Base-by-base conservation (phyloP, 2,329 filamentous ascomycete species). In the Tolypocladium nubicola region DNA sequence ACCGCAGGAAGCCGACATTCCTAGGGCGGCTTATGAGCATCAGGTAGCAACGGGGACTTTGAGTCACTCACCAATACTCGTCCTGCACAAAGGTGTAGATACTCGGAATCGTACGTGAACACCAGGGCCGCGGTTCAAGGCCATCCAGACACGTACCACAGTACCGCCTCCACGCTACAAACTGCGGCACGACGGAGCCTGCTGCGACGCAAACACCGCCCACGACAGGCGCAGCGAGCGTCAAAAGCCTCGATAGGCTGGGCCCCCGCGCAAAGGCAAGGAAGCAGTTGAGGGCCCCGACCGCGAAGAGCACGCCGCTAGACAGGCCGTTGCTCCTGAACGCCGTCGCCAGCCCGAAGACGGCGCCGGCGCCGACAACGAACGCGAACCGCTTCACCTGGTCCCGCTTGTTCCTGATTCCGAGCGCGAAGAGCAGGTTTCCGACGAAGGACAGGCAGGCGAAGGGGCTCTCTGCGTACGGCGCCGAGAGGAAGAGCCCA, bases 1-100 rank as follows among this genome's bases (percentile, higher is more conserved):
- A 99, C 59, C 82, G 82, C 55, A 97, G 80, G 63, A 96, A 87
- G 0, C 94, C 94, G 55, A 88, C 85, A 65, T 93, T 86, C 94
- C 92, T 96, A n/a, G 10, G 16, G 40, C 23, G n/a, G 9, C 4
- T 14, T 6, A 11, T 56, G 9, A 54, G 19, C 13, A 52, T 14
- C 13, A 21, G 13, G 21, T 10, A 56, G 19, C 9, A 7, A 30
- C 11, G 33, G 21, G 14, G 35, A 38, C 2, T n/a, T 3, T 13
- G 54, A 6, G 56, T 1, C 7, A 71, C 84, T 70, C 79, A 96
- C 92, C 94, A 99, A 72, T 99, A 97, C 65, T 89, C 78, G 52
- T 79, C 79, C 69, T 99, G 94, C 2, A 97, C 93, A 77, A 88
- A 97, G 0, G 84, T 80, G 72, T 96, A 97, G 59, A 99, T 92